phyloP scores from a whole-genome alignment of 192 early-diverging fungal species.

The Coemansia sp. region DNA sequence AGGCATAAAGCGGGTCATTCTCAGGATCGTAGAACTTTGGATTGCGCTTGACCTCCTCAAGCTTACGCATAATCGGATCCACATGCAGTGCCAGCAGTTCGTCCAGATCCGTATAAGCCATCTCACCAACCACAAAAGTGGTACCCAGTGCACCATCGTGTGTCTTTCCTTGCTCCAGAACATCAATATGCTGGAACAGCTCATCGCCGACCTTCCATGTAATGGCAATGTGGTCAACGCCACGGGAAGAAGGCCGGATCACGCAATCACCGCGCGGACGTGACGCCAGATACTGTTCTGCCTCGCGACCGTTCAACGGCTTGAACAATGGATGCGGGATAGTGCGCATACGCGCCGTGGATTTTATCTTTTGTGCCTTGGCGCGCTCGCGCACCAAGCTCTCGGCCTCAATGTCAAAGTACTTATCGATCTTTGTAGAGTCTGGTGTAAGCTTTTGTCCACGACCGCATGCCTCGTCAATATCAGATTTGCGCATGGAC shows the following conservation, averaged over 20 bases:
- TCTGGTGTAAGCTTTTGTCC: constrained; percentile 40
- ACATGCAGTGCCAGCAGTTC: constrained; percentile 88
- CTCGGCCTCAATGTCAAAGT: constrained; percentile 62
- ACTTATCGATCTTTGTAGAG: constrained; percentile 48
- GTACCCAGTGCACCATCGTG: constrained; percentile 71
- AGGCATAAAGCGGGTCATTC: constrained; percentile 57
- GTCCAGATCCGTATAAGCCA: constrained; percentile 83
- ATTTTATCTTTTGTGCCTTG: constrained; percentile 28
- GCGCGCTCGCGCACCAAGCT: constrained; percentile 39
- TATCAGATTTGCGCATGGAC: constrained; percentile 62
- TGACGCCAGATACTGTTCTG: constrained; percentile 67
- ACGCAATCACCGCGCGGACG: constrained; percentile 74
- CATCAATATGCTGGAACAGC: constrained; percentile 85
- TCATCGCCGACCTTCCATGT: constrained; percentile 91
- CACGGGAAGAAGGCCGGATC: constrained; percentile 87
- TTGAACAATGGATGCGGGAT: constrained; percentile 88
- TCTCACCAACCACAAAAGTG: constrained; percentile 65
- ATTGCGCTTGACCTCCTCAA: constrained; percentile 68
- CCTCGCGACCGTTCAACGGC: constrained; percentile 67
- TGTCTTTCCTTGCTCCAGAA: constrained; percentile 56
- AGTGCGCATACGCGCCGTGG: constrained; percentile 54
- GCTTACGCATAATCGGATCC: constrained; percentile 73
- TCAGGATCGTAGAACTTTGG: constrained; percentile 74
- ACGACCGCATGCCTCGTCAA: constrained; percentile 43
- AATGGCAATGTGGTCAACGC: constrained; percentile 84